phyloP scores from a whole-genome alignment of 257 asterid species.

The Ajuga chamaepitys region DNA sequence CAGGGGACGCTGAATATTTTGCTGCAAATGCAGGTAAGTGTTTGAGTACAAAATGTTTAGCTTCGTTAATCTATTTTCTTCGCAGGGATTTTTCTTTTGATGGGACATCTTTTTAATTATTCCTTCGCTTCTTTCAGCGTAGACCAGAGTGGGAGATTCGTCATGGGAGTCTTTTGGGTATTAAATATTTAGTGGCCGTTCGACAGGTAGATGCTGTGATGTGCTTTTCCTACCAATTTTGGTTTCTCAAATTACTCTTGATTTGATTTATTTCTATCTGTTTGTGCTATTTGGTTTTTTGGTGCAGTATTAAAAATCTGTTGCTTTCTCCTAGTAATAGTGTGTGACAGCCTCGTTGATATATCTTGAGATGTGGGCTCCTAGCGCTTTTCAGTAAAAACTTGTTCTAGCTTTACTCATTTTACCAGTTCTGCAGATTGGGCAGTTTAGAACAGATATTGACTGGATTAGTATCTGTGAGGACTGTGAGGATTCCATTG shows the following conservation, averaged over 20 bases:
- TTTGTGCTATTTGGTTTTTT: background rate
- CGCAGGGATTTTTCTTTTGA: background rate
- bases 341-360: background rate
- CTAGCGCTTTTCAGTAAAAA: background rate
- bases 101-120: constrained; percentile 40
- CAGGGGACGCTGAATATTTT: constrained; percentile 68
- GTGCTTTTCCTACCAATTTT: background rate
- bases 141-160: constrained; percentile 99
- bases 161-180: constrained; percentile 97
- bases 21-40: constrained; percentile 94
- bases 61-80: background rate
- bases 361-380: too few relatives aligned
- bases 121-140: constrained; percentile 74
- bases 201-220: constrained; percentile 62
- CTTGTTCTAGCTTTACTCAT: background rate
- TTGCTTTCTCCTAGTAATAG: background rate
- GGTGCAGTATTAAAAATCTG: background rate
- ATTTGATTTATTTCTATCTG: background rate
- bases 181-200: constrained; percentile 91
- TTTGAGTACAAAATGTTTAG: constrained; percentile 13
- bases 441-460: background rate
- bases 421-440: background rate
- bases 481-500: too few relatives aligned
- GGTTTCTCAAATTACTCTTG: constrained; percentile 2
- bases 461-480: background rate